A percentile compares a stretch with the other conserved stretches of the same genome.
Conservation (phyloP, 2,329 filamentous ascomycete genomes). For the Capronia epimyces region DNA sequence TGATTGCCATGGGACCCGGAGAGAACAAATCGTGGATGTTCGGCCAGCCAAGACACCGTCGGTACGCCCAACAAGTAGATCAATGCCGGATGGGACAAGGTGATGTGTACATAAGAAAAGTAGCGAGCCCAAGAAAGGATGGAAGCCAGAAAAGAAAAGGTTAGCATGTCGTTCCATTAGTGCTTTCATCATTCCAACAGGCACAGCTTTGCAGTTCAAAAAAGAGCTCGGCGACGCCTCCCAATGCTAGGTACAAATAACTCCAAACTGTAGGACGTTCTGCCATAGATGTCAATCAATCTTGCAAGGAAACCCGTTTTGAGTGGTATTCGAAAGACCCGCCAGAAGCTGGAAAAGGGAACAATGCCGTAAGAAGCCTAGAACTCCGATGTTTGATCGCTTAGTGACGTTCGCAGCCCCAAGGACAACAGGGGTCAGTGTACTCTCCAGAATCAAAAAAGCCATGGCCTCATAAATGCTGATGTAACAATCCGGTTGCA, state of each 20-base stretch:
- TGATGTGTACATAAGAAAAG: background rate
- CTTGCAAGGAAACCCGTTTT: constrained; percentile 7
- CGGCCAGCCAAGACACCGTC: background rate
- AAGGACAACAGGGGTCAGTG: constrained; percentile 6
- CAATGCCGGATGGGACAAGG: too few relatives aligned
- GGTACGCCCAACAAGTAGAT: too few relatives aligned
- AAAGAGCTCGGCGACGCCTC: constrained; percentile 11
- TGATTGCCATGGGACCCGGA: background rate
- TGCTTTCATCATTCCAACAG: constrained; percentile 13
- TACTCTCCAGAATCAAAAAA: constrained; percentile 15
- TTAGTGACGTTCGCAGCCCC: constrained; percentile 1
- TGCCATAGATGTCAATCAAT: constrained; percentile 29
- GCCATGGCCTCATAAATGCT: constrained; percentile 16
- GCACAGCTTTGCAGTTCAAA: constrained; percentile 1
- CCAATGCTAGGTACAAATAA: constrained; percentile 22
- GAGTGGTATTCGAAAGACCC: constrained; percentile 22
- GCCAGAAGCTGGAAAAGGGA: constrained; percentile 26
- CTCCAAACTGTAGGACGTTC: constrained; percentile 31
- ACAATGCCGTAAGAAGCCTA: constrained; percentile 19
- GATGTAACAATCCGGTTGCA: constrained; percentile 13
- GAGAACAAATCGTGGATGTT: background rate
- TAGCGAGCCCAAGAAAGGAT: background rate
- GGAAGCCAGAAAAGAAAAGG: background rate
- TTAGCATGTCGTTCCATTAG: constrained; percentile 20
- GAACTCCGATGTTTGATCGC: constrained; percentile 11